Evolutionary conservation across 2,329 filamentous ascomycete species (phyloP).

Genomic region (Orbilia ellipsospora): DNA sequence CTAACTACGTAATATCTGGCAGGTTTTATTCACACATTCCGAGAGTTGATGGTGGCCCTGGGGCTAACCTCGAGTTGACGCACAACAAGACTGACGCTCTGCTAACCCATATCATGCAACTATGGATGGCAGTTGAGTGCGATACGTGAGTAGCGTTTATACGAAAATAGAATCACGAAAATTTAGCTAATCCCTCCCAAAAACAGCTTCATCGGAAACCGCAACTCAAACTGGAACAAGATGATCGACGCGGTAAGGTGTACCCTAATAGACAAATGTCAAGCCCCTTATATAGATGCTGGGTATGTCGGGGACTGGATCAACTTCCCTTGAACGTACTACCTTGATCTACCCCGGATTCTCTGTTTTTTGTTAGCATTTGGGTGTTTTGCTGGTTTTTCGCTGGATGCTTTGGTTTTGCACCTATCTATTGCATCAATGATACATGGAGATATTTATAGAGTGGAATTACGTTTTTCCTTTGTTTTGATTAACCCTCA

Average conservation of each 20-base stretch:
- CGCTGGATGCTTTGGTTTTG: background rate
- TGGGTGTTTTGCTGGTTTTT: background rate
- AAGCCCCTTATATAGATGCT: slow-evolving; percentile 43
- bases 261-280: slow-evolving; percentile 49
- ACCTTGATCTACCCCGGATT: background rate
- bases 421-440: too few relatives aligned
- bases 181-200: background rate
- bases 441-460: too few relatives aligned
- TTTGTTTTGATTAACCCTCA: too few relatives aligned
- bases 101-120: slow-evolving; percentile 49
- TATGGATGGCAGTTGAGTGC: slow-evolving; percentile 51
- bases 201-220: slow-evolving; percentile 47
- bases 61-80: slow-evolving; percentile 30
- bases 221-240: slow-evolving; percentile 54
- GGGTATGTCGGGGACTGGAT: slow-evolving; percentile 49
- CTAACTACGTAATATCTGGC: slow-evolving; percentile 11
- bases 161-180: too few relatives aligned
- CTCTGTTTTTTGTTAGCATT: background rate
- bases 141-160: slow-evolving; percentile 37
- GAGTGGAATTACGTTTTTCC: too few relatives aligned
- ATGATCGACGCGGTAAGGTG: slow-evolving; percentile 51
- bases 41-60: slow-evolving; percentile 41
- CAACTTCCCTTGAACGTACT: slow-evolving; percentile 42
- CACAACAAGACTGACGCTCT: slow-evolving; percentile 51
- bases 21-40: slow-evolving; percentile 52